Conservation (phyloP, 768 basidiomycete genomes). For the Mycena chlorophos region DNA sequence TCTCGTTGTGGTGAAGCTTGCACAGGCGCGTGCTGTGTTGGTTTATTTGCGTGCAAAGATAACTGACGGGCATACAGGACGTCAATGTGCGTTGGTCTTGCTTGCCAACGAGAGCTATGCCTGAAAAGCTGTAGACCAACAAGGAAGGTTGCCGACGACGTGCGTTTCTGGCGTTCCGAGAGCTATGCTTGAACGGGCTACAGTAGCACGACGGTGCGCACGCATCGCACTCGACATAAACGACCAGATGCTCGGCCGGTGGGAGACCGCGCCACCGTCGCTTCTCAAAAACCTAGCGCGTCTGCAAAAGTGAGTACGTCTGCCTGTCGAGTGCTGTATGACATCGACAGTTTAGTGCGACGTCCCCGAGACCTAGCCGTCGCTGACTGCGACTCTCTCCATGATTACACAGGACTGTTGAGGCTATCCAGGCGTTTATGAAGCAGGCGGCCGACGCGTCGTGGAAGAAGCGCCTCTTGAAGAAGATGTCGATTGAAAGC, state of each 20-base stretch:
- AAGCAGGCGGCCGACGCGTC: conserved; percentile 37
- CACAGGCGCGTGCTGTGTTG: too few relatives aligned
- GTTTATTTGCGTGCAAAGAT: too few relatives aligned
- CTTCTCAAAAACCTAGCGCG: conserved; percentile 41
- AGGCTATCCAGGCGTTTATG: conserved; percentile 42
- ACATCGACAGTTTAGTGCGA: neutral
- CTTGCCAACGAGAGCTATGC: too few relatives aligned
- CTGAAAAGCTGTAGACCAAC: too few relatives aligned
- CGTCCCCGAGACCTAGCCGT: too few relatives aligned
- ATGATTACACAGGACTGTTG: conserved; percentile 34
- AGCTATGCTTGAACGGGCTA: too few relatives aligned
- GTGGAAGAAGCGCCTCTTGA: conserved; percentile 43
- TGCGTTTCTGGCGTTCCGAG: neutral
- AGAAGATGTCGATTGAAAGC: conserved; percentile 41
- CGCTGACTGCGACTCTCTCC: too few relatives aligned
- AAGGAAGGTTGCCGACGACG: too few relatives aligned
- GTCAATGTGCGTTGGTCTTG: too few relatives aligned
- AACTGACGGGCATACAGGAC: too few relatives aligned
- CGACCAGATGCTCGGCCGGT: conserved; percentile 45
- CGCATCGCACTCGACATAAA: conserved; percentile 44
- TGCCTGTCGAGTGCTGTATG: neutral
- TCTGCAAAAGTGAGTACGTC: conserved; percentile 39
- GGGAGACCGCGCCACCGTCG: conserved; percentile 42
- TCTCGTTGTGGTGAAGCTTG: conserved; percentile 45
- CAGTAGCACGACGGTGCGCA: conserved; percentile 43